These are phyloP conservation scores for Arthrobotrys iridis DNA, from an alignment of 2,329 filamentous ascomycete genomes.

Conservation along the genomic window DNA sequence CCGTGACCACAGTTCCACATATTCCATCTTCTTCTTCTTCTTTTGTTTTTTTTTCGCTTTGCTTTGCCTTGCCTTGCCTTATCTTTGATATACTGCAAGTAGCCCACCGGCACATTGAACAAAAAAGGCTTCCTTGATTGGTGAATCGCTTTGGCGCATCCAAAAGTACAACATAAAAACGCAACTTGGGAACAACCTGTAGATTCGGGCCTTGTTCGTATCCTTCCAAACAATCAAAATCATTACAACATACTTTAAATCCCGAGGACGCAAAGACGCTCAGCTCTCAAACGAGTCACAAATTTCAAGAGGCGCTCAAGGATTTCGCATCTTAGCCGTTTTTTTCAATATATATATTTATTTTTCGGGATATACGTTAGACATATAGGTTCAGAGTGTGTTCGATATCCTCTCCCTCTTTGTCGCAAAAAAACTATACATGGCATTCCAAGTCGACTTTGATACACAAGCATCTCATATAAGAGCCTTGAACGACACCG, in stretches of 20 bases:
- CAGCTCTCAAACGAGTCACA: too few relatives aligned
- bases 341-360: too few relatives aligned
- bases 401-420: not conserved
- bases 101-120: not conserved
- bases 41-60: too few relatives aligned
- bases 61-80: too few relatives aligned
- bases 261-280: too few relatives aligned
- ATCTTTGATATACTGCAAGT: conserved; percentile 8
- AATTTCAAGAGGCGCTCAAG: too few relatives aligned
- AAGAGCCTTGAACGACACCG: conserved; percentile 42
- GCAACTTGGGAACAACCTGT: not conserved
- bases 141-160: conserved; percentile 6
- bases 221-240: not conserved
- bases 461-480: conserved; percentile 38
- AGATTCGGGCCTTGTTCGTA: not conserved
- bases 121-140: conserved; percentile 36
- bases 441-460: conserved; percentile 46
- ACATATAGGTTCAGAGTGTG: not conserved
- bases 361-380: not conserved
- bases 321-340: too few relatives aligned
- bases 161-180: conserved; percentile 47
- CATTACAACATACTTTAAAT: too few relatives aligned
- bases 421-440: conserved; percentile 14
- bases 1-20: conserved; percentile 44
- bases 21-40: too few relatives aligned